Base-by-base conservation (phyloP, 1,139 yeast genomes). In the Hansenula sp. region DNA sequence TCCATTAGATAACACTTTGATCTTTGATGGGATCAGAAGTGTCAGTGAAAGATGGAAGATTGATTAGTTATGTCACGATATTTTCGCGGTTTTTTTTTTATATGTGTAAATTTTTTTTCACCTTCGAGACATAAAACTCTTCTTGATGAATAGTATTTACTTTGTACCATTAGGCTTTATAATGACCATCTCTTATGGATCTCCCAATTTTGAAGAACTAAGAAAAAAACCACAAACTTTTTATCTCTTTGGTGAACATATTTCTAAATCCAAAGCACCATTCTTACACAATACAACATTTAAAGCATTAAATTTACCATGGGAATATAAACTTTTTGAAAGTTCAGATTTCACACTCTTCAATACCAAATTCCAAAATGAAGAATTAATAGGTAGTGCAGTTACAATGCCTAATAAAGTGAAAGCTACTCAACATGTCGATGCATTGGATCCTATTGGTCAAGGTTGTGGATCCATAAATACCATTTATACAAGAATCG, bases 11-110 rank as follows among this genome's bases (percentile, higher is more conserved):
- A 83, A 85, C 51, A 60, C 79, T 16, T 66, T 80, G 45, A 71
- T 82, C 0, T 85, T 77, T 59, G 92, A 87, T 56, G 96, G 95
- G 4, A 68, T 83, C 5, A 59, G 65, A 26, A 75, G 86, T 18
- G 65, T 66, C 19, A 73, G 79, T 41, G 71, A 67, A 20, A 71
- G 71, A 40, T 78, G 76, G 71, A 75, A 72, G 50, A 59, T 77
- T 17, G 66, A 55, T 39, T 29, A 17, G 13, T 22, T 3, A 21
- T 21, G 24, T 21, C 24, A 6, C 6, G 24, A 21, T 21, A 7
- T 21, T 21, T 21, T 21, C 6, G 6, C 6, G 24, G n/a, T n/a
- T n/a, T n/a, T n/a, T n/a, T n/a, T n/a, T n/a, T n/a, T n/a, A n/a
- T n/a, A n/a, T n/a, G n/a, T n/a, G n/a, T n/a, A n/a, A n/a, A n/a